These are phyloP conservation scores for Hypoxylon lienhwacheense DNA, from an alignment of 495 filamentous ascomycete genomes.

Conservation along the genomic window DNA sequence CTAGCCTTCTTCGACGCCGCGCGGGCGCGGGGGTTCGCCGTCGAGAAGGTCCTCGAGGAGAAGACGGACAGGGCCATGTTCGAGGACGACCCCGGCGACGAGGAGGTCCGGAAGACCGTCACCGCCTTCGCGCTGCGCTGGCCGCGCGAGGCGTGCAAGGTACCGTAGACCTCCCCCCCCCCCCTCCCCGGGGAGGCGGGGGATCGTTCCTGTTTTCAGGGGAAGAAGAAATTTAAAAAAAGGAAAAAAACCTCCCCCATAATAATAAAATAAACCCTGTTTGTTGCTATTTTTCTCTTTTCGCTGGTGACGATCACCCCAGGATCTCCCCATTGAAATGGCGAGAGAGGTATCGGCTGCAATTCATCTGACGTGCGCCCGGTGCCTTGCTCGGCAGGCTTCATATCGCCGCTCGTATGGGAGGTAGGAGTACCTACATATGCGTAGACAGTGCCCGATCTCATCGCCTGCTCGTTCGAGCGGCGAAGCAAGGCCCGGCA, in stretches of 20 bases:
- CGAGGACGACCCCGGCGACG: slow-evolving; percentile 80
- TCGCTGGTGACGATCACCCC: too few relatives aligned
- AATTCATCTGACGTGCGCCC: neutral
- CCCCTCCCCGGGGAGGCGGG: too few relatives aligned
- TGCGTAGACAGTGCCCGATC: too few relatives aligned
- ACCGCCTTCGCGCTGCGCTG: slow-evolving; percentile 73
- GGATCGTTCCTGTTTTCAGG: too few relatives aligned
- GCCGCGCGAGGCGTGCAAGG: slow-evolving; percentile 42
- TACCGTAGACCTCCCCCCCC: too few relatives aligned
- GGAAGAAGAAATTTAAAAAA: too few relatives aligned
- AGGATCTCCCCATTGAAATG: neutral
- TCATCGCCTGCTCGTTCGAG: too few relatives aligned
- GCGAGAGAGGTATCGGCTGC: neutral
- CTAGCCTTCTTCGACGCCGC: slow-evolving; percentile 82
- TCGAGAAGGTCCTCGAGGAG: slow-evolving; percentile 78
- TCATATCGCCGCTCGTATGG: too few relatives aligned
- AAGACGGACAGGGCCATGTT: slow-evolving; percentile 84
- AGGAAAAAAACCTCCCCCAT: too few relatives aligned
- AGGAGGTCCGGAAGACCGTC: slow-evolving; percentile 73
- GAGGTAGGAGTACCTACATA: too few relatives aligned
- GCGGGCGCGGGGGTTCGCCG: slow-evolving; percentile 64
- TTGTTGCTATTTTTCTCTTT: slow-evolving; percentile 9
- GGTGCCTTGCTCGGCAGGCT: too few relatives aligned
- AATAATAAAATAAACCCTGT: neutral
- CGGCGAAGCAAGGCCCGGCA: too few relatives aligned